Evolutionary conservation across 139 green algal species (phyloP).

Genomic region (Closterium sp.): DNA sequence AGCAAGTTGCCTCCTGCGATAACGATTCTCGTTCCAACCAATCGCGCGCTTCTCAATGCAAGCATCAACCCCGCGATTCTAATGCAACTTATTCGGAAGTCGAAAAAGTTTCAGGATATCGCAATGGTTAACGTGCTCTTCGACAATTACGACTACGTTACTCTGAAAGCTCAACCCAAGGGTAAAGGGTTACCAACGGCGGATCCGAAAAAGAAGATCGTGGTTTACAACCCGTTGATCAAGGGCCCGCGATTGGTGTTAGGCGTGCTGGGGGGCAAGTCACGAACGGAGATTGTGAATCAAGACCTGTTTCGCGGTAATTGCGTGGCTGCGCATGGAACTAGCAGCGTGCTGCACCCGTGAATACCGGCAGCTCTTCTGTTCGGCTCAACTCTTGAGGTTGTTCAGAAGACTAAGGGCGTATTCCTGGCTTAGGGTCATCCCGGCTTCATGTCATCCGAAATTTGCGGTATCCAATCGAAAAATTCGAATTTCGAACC

Average conservation of each 20-base stretch:
- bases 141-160: background rate
- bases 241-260: background rate
- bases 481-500: no score
- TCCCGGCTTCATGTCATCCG: no score
- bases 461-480: no score
- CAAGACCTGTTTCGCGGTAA: background rate
- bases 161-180: background rate
- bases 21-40: background rate
- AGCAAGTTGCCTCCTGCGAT: background rate
- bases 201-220: background rate
- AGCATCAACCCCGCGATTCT: background rate
- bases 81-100: background rate
- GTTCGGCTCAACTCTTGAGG: no score
- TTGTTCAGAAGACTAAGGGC: no score
- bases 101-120: background rate
- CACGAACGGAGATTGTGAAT: background rate
- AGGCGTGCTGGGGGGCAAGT: background rate
- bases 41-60: background rate
- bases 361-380: background rate
- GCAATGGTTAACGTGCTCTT: background rate
- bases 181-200: background rate
- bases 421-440: no score
- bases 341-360: no score
- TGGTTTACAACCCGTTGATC: background rate
- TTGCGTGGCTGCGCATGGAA: no score